Evolutionary conservation across 768 basidiomycete genomes (phyloP).

Genomic region (Leccinum disarticulatum): DNA sequence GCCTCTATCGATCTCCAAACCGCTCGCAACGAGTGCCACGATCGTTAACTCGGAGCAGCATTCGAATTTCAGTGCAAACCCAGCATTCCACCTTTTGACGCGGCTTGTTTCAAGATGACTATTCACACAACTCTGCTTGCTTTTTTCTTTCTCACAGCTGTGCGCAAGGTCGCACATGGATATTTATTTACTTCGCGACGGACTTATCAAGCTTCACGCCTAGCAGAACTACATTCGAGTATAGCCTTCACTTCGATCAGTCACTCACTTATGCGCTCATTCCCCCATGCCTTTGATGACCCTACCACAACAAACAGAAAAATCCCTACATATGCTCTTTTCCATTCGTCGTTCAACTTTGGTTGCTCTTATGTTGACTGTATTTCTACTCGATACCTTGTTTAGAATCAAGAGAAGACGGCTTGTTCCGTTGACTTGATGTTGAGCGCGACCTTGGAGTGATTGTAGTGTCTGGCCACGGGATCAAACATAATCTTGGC

Average conservation of each 20-base stretch:
- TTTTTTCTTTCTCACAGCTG: background rate
- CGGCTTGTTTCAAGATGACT: background rate
- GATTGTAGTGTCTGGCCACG: background rate
- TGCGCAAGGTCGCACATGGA: constrained; percentile 18
- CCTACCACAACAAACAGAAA: background rate
- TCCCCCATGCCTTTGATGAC: constrained; percentile 4
- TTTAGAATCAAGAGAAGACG: background rate
- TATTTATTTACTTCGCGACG: constrained; percentile 6
- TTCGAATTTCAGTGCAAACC: constrained; percentile 20
- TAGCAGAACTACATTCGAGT: background rate
- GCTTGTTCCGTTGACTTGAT: background rate
- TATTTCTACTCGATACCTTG: constrained; percentile 4
- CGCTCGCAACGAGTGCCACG: background rate
- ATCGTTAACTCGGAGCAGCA: constrained; percentile 1
- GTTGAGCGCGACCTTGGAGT: background rate
- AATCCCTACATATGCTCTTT: background rate
- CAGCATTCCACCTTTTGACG: constrained; percentile 7
- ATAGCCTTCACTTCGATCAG: background rate
- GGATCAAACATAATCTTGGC: background rate
- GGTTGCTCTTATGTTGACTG: background rate
- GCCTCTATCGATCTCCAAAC: constrained; percentile 2
- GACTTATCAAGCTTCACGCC: constrained; percentile 12
- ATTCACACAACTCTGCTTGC: background rate
- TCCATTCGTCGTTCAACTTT: constrained; percentile 7
- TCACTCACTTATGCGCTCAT: constrained; percentile 5